Evolutionary conservation across 345 rosid species (phyloP).

Genomic region (Ceriops zippeliana): DNA sequence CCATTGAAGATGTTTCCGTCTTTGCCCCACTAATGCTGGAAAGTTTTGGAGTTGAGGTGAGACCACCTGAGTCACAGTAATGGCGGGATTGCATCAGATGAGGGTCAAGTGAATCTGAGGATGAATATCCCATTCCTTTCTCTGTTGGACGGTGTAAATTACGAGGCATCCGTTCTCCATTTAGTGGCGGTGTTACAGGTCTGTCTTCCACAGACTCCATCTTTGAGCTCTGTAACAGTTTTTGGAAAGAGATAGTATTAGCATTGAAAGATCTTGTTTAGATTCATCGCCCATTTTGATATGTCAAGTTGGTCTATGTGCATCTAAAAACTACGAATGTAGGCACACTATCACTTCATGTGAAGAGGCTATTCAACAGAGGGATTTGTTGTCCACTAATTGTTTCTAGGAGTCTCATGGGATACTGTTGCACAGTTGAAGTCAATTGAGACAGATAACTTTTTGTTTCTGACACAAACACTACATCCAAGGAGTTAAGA

Average conservation of each 20-base stretch:
- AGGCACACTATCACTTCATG: too few species aligned
- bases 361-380: too few species aligned
- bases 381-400: background rate
- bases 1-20: slow-evolving; percentile 88
- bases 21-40: slow-evolving; percentile 86
- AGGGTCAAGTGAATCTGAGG: slow-evolving; percentile 32
- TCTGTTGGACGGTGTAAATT: slow-evolving; percentile 27
- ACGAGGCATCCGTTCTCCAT: slow-evolving; percentile 60
- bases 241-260: slow-evolving; percentile 1
- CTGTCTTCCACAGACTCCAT: slow-evolving; percentile 27
- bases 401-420: background rate
- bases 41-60: slow-evolving; percentile 79
- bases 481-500: background rate
- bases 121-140: slow-evolving; percentile 21
- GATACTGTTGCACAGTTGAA: background rate
- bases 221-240: slow-evolving; percentile 28
- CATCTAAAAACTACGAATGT: background rate
- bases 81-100: slow-evolving; percentile 25
- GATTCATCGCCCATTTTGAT: background rate
- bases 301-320: background rate
- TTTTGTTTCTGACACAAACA: background rate
- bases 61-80: slow-evolving; percentile 59
- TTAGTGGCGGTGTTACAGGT: slow-evolving; percentile 34
- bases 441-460: background rate
- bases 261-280: background rate